Evolutionary conservation across 2,329 filamentous ascomycete genomes (phyloP).

Genomic region (Pseudogymnoascus sp.): DNA sequence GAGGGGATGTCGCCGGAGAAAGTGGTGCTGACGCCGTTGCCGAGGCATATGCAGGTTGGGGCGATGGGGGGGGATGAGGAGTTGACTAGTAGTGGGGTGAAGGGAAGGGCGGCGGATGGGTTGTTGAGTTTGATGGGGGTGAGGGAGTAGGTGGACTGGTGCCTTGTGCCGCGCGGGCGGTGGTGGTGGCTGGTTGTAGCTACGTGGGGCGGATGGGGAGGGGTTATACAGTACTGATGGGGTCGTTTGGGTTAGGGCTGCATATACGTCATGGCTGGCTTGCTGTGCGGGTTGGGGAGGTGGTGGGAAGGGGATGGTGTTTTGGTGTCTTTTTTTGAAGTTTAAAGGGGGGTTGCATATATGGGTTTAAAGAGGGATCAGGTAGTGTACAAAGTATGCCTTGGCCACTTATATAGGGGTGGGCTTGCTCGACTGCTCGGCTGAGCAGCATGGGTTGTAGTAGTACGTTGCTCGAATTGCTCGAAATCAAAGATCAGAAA

Average conservation of each 20-base stretch:
- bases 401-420: background rate
- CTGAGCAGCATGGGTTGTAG: background rate
- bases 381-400: background rate
- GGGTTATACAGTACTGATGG: background rate
- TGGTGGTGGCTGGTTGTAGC: background rate
- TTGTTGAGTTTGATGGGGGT: constrained; percentile 32
- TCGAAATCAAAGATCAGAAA: background rate
- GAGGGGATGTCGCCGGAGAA: background rate
- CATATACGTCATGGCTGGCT: constrained; percentile 6
- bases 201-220: background rate
- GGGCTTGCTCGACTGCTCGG: background rate
- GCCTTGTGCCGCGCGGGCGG: background rate
- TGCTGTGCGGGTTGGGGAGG: background rate
- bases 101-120: constrained; percentile 43
- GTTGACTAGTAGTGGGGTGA: constrained; percentile 38
- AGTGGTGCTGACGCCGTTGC: background rate
- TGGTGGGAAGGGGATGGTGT: background rate
- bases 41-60: constrained; percentile 4
- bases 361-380: background rate
- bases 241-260: background rate
- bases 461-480: background rate
- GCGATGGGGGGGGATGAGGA: constrained; percentile 24
- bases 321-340: background rate
- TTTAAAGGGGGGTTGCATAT: background rate
- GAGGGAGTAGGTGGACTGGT: background rate